Percentiles rank a stretch among this genome's conserved stretches.
Evolutionary conservation across 2,329 filamentous ascomycete species (phyloP).

Genomic region (Trichoderma koningiopsis): DNA sequence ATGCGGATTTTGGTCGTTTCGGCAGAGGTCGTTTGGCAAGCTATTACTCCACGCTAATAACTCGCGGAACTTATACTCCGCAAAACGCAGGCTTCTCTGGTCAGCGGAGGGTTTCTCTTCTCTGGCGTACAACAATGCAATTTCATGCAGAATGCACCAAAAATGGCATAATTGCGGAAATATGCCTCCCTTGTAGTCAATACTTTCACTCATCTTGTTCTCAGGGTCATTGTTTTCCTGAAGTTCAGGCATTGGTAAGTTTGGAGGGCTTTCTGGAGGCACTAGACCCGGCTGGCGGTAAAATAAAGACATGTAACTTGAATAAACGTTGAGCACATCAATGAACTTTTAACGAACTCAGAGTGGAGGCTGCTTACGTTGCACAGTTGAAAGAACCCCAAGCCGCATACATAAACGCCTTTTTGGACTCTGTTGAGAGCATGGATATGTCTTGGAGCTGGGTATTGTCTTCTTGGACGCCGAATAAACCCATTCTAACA

Average conservation of each 20-base stretch:
- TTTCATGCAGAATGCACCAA: constrained; percentile 43
- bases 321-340: too few species aligned
- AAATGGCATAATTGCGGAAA: constrained; percentile 41
- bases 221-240: background rate
- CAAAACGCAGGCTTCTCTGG: constrained; percentile 32
- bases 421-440: constrained; percentile 12
- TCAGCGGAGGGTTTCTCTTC: constrained; percentile 19
- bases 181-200: constrained; percentile 32
- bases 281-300: constrained; percentile 12
- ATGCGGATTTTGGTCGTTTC: constrained; percentile 35
- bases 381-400: constrained; percentile 44
- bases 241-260: background rate
- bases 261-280: constrained; percentile 1
- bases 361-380: constrained; percentile 35
- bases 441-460: constrained; percentile 17
- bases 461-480: constrained; percentile 18
- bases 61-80: constrained; percentile 44
- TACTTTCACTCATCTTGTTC: background rate
- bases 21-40: constrained; percentile 35
- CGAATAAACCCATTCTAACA: constrained; percentile 37
- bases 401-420: constrained; percentile 31
- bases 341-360: background rate
- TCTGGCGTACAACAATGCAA: constrained; percentile 35
- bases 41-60: constrained; percentile 43
- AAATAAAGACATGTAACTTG: constrained; percentile 15